Conservation (phyloP, 257 asterid genomes). For the Salvia rosmarinus region DNA sequence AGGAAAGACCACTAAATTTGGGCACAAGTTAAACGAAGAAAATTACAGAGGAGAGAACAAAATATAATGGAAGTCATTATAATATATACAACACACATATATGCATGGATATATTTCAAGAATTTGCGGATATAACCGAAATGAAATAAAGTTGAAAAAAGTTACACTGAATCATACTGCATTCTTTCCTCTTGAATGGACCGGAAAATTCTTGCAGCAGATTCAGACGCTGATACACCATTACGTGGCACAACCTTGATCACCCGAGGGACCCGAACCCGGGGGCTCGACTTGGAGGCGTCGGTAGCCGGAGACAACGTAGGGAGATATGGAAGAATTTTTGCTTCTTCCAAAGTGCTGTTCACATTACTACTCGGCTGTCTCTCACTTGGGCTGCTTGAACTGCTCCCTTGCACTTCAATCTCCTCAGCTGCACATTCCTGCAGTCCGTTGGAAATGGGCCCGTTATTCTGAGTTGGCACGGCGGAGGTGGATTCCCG, state of each 20-base stretch:
- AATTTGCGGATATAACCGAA: neutral
- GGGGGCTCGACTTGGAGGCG: constrained; percentile 29
- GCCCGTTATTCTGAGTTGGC: constrained; percentile 38
- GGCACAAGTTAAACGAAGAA: neutral
- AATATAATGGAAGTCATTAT: neutral
- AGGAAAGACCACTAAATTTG: neutral
- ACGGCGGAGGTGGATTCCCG: constrained; percentile 28
- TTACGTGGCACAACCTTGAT: constrained; percentile 81
- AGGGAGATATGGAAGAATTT: constrained; percentile 60
- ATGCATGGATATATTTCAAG: neutral
- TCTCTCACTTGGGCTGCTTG: constrained; percentile 58
- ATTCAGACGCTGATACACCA: constrained; percentile 70
- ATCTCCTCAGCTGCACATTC: constrained; percentile 38
- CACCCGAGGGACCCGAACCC: constrained; percentile 43
- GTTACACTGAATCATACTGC: constrained; percentile 48
- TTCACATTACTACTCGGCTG: constrained; percentile 24
- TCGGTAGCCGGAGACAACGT: constrained; percentile 39
- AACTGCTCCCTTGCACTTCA: constrained; percentile 66
- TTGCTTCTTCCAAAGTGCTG: constrained; percentile 38
- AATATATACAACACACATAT: neutral
- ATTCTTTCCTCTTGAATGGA: constrained; percentile 87
- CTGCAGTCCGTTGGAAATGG: constrained; percentile 23
- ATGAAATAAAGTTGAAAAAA: neutral
- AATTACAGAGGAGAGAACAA: neutral
- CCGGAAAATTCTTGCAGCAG: constrained; percentile 80